Evolutionary conservation across 2,329 filamentous ascomycete genomes (phyloP), one percentile per base, ranked within the genome.

Genomic region (Cadophora sp.): DNA sequence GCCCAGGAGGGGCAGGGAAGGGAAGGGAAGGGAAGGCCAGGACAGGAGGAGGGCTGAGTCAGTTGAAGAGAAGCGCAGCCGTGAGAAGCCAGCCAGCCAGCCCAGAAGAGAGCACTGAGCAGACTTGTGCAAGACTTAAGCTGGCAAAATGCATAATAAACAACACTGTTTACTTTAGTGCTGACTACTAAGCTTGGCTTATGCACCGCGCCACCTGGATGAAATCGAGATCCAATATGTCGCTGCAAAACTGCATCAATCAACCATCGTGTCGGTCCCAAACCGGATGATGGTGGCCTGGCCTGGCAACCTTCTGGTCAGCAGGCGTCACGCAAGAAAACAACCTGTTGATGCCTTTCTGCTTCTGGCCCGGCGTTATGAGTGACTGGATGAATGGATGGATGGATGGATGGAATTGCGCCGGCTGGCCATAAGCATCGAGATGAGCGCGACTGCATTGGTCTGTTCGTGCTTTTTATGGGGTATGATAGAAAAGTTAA

Each of bases 31-130:
- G n/a, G n/a, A n/a, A n/a, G n/a, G n/a, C n/a, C 41, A 45, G 41
- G 41, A n/a, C 4, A 45, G 41, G 36, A 11, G 45, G 45, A 22
- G 41, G 62, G 62, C 62, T 58, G 51, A 64, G 62, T 36, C 51
- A 27, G 30, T 39, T 39, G 36, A 39, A 39, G 36, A 39, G 47
- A 59, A 39, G n/a, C n/a, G n/a, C n/a, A n/a, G n/a, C n/a, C n/a
- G n/a, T n/a, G n/a, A n/a, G n/a, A n/a, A n/a, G n/a, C n/a, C n/a
- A n/a, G n/a, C n/a, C n/a, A n/a, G n/a, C n/a, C n/a, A n/a, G n/a
- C n/a, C n/a, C n/a, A n/a, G 27, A 11, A 22, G 22, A 27, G 11
- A 27, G 20, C 7, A 14, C 47, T 6, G 48, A 51, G 8, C 2
- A 8, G 11, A 56, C 22, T 50, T 62, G 47, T 51, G 60, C 36